Conservation (phyloP, 768 basidiomycete species). For the Psilocybe cubensis region DNA sequence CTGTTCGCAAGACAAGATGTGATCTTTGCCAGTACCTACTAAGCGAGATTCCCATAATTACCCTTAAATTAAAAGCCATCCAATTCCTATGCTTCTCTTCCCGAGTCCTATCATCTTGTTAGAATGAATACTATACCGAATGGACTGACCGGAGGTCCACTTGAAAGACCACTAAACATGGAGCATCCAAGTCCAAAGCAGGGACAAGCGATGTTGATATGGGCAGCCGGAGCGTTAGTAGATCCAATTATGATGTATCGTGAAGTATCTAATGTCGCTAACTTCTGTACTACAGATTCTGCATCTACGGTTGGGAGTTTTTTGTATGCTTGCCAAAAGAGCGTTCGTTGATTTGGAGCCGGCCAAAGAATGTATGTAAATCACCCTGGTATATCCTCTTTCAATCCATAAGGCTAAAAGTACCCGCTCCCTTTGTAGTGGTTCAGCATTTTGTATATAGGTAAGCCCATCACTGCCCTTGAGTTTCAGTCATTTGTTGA, state of each 20-base stretch:
- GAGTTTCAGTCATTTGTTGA: too few species aligned
- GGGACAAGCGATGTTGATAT: slow-evolving; percentile 23
- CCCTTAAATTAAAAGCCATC: too few species aligned
- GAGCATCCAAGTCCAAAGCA: slow-evolving; percentile 14
- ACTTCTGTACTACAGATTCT: slow-evolving; percentile 17
- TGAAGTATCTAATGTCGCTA: neutral
- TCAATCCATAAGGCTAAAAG: neutral
- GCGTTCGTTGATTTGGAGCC: slow-evolving; percentile 25
- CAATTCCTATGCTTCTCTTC: too few species aligned
- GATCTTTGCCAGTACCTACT: too few species aligned
- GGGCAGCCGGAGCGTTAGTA: slow-evolving; percentile 26
- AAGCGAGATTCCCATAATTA: too few species aligned
- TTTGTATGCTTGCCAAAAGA: slow-evolving; percentile 26
- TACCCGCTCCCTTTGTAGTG: neutral
- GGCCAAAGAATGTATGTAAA: slow-evolving; percentile 19
- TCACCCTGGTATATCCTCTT: neutral
- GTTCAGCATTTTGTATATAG: slow-evolving; percentile 14
- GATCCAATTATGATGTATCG: neutral
- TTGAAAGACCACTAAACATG: too few species aligned
- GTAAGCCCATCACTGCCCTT: slow-evolving; percentile 1
- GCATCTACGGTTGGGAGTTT: slow-evolving; percentile 28
- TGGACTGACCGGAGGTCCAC: too few species aligned
- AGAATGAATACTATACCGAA: too few species aligned
- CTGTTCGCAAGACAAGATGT: too few species aligned
- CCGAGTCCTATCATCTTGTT: too few species aligned